These are phyloP conservation scores for Entelexis sorbosivorans DNA, from an alignment of 1,139 yeast genomes.

Conservation along the genomic window DNA sequence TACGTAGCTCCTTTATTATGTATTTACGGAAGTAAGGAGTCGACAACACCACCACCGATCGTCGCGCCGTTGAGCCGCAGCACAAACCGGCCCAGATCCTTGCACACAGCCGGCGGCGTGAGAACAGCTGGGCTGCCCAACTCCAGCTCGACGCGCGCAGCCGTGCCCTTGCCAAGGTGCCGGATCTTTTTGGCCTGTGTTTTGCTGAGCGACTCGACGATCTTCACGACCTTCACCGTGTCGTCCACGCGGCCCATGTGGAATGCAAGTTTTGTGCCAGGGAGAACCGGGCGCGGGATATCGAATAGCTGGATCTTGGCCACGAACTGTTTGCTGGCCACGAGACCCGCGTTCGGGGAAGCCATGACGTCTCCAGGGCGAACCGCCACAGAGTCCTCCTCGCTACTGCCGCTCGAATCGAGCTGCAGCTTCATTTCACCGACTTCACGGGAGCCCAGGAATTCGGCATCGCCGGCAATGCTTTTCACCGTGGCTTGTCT, in stretches of 20 bases:
- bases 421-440: slow-evolving; percentile 43
- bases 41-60: slow-evolving; percentile 70
- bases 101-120: slow-evolving; percentile 47
- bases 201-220: slow-evolving; percentile 41
- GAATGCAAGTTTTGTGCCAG: slow-evolving; percentile 72
- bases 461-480: slow-evolving; percentile 10
- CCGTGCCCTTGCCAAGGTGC: slow-evolving; percentile 63
- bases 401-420: slow-evolving; percentile 5
- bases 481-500: slow-evolving; percentile 12
- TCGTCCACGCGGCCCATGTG: slow-evolving; percentile 73
- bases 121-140: slow-evolving; percentile 39
- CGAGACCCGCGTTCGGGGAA: slow-evolving; percentile 39
- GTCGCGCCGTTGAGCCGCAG: slow-evolving; percentile 78
- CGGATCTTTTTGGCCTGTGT: slow-evolving; percentile 36
- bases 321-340: slow-evolving; percentile 40
- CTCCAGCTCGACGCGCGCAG: slow-evolving; percentile 61
- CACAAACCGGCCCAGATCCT: slow-evolving; percentile 67
- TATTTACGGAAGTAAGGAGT: not conserved
- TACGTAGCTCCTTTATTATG: not conserved
- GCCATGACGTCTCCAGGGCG: slow-evolving; percentile 68
- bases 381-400: slow-evolving; percentile 35
- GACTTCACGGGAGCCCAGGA: slow-evolving; percentile 21
- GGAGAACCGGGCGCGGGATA: slow-evolving; percentile 58
- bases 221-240: slow-evolving; percentile 57
- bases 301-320: slow-evolving; percentile 59